Conservation (phyloP, 371 early-diverging fungal genomes). For the Mortierella sp. region DNA sequence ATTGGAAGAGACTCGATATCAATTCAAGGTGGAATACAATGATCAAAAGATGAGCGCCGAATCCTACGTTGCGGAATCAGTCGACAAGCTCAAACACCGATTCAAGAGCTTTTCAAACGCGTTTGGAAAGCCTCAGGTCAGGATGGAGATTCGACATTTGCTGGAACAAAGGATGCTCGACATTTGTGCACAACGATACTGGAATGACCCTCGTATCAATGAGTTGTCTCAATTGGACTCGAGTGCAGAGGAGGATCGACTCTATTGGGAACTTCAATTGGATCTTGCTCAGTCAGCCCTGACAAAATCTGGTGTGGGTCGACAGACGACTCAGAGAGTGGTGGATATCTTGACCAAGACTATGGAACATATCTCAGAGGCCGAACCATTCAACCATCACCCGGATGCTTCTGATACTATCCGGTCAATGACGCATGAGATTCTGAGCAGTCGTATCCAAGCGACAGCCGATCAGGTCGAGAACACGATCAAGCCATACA, state of each 20-base stretch:
- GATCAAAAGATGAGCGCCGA: conserved; percentile 94
- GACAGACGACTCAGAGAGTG: conserved; percentile 90
- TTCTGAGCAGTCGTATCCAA: conserved; percentile 86
- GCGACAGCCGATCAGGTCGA: conserved; percentile 96
- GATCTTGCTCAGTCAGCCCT: conserved; percentile 85
- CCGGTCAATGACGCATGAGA: conserved; percentile 82
- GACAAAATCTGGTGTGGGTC: conserved; percentile 95
- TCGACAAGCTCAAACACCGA: conserved; percentile 91
- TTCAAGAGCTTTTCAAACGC: conserved; percentile 90
- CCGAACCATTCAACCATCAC: conserved; percentile 89
- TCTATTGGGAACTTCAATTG: conserved; percentile 87
- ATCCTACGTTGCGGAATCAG: conserved; percentile 94
- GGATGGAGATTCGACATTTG: conserved; percentile 87
- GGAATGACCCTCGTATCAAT: conserved; percentile 81
- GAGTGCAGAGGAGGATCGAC: conserved; percentile 56
- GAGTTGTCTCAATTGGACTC: conserved; percentile 70
- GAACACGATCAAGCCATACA: conserved; percentile 98
- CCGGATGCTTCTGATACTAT: conserved; percentile 84
- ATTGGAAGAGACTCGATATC: conserved; percentile 94
- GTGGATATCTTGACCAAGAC: conserved; percentile 87
- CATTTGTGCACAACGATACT: conserved; percentile 92
- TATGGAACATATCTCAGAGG: conserved; percentile 82
- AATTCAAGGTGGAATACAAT: conserved; percentile 98
- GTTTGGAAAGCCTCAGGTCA: conserved; percentile 93
- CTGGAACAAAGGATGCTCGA: conserved; percentile 90